These are phyloP conservation scores for Oryza coarctata DNA, from an alignment of 176 grass and related monocot species.

Conservation along the genomic window DNA sequence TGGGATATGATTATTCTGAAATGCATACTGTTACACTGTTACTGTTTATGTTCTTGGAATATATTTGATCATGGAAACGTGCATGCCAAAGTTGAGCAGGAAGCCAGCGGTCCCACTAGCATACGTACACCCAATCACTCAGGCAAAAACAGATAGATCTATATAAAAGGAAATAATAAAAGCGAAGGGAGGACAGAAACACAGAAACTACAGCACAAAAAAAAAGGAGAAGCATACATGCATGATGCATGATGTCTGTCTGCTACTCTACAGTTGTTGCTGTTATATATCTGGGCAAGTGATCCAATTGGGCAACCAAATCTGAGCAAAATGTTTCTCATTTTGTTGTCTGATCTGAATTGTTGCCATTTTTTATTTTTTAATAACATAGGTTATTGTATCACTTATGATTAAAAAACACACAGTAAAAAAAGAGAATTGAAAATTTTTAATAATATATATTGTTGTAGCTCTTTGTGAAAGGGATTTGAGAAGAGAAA, in stretches of 20 bases:
- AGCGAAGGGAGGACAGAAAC: background rate
- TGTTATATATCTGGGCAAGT: background rate
- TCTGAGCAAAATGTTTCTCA: background rate
- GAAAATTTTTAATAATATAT: background rate
- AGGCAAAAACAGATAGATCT: background rate
- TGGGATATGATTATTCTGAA: too few relatives aligned
- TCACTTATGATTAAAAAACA: too few relatives aligned
- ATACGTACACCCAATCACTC: background rate
- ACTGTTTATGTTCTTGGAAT: too few relatives aligned
- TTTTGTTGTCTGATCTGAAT: background rate
- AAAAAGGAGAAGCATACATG: background rate
- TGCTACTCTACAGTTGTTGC: background rate
- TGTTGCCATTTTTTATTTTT: too few relatives aligned
- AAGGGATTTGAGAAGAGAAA: too few relatives aligned
- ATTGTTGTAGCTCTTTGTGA: background rate
- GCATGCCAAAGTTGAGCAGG: too few relatives aligned
- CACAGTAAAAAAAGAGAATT: too few relatives aligned
- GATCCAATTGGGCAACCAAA: background rate
- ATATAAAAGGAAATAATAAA: slow-evolving; percentile 16
- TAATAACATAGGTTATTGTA: too few relatives aligned
- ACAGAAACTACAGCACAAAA: background rate
- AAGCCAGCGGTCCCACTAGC: background rate
- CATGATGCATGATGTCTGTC: background rate
- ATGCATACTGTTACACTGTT: too few relatives aligned
- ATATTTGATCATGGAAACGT: too few relatives aligned